These are phyloP conservation scores for Dispira parvispora DNA, from an alignment of 192 early-diverging fungal genomes.

Conservation along the genomic window DNA sequence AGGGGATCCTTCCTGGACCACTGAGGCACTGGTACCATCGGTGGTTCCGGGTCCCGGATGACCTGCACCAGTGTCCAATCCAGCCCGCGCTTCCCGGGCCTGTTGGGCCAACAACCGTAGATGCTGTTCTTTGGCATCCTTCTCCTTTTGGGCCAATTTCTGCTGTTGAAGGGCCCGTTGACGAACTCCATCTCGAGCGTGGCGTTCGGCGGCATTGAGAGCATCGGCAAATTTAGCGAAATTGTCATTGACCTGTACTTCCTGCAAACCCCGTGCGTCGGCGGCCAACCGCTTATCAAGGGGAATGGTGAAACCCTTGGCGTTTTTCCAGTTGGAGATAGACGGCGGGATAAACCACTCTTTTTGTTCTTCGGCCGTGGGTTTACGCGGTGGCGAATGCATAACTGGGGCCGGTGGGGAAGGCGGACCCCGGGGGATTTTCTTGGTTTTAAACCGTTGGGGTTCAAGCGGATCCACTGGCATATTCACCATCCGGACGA, in stretches of 20 bases:
- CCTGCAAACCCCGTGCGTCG: conserved; percentile 89
- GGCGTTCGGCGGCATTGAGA: conserved; percentile 76
- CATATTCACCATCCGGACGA: conserved; percentile 87
- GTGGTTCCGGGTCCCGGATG: conserved; percentile 9
- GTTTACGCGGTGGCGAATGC: conserved; percentile 94
- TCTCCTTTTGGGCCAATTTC: conserved; percentile 84
- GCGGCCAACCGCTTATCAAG: conserved; percentile 96
- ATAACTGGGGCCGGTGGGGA: conserved; percentile 95
- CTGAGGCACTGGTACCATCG: conserved; percentile 11
- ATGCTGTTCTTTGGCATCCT: conserved; percentile 83
- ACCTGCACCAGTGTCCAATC: conserved; percentile 14
- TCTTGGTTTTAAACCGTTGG: conserved; percentile 80
- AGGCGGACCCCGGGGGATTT: conserved; percentile 66
- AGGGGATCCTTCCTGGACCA: conserved; percentile 12
- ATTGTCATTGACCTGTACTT: conserved; percentile 79
- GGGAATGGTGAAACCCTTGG: conserved; percentile 97
- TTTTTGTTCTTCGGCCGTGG: conserved; percentile 87
- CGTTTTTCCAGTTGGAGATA: conserved; percentile 99
- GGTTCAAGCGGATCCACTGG: conserved; percentile 96
- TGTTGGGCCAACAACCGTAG: conserved; percentile 77
- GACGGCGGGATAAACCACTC: conserved; percentile 98
- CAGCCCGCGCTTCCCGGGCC: conserved; percentile 78
- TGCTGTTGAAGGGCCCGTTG: conserved; percentile 81
- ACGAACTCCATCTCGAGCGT: conserved; percentile 85
- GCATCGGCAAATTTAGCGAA: conserved; percentile 96